These are phyloP conservation scores for Knoxdaviesia capensis DNA, from an alignment of 2,329 filamentous ascomycete genomes.

Conservation along the genomic window DNA sequence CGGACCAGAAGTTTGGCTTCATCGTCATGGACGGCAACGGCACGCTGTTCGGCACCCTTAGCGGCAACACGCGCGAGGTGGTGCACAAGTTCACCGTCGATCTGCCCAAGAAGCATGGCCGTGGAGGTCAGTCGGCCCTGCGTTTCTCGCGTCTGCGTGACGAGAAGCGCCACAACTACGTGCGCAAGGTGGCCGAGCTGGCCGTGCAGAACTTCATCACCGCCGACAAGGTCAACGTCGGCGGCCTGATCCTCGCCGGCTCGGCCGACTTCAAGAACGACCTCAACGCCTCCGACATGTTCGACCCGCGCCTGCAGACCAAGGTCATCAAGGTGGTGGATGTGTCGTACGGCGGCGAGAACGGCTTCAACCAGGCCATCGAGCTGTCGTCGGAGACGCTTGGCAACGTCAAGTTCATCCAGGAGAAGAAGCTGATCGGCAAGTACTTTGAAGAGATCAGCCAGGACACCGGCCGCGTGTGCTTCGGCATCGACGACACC, in stretches of 20 bases:
- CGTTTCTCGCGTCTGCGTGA: slow-evolving; percentile 99
- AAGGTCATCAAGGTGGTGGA: slow-evolving; percentile 99
- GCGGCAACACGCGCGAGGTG: slow-evolving; percentile 90
- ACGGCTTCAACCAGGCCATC: slow-evolving; percentile 99
- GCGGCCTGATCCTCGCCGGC: slow-evolving; percentile 84
- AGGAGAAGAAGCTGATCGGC: slow-evolving; percentile 99
- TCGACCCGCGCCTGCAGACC: slow-evolving; percentile 71
- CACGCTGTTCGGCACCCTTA: slow-evolving; percentile 87
- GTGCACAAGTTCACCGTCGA: slow-evolving; percentile 98
- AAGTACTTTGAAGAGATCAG: slow-evolving; percentile 99
- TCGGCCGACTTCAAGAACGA: slow-evolving; percentile 99
- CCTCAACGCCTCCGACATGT: slow-evolving; percentile 91
- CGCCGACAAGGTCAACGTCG: slow-evolving; percentile 94
- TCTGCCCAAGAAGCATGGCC: slow-evolving; percentile 98
- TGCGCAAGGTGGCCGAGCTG: slow-evolving; percentile 93
- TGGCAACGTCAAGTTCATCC: slow-evolving; percentile 98
- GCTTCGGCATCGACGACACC: slow-evolving; percentile 95
- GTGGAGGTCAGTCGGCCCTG: slow-evolving; percentile 97
- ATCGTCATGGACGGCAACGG: slow-evolving; percentile 99
- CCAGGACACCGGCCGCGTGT: slow-evolving; percentile 89
- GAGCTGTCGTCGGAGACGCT: slow-evolving; percentile 88
- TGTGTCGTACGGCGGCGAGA: slow-evolving; percentile 96
- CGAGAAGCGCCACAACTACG: slow-evolving; percentile 99
- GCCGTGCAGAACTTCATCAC: slow-evolving; percentile 99
- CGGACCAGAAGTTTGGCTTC: slow-evolving; percentile 97